Evolutionary conservation across 176 grass and related monocot genomes (phyloP).

Genomic region (Melocanna baccifera): DNA sequence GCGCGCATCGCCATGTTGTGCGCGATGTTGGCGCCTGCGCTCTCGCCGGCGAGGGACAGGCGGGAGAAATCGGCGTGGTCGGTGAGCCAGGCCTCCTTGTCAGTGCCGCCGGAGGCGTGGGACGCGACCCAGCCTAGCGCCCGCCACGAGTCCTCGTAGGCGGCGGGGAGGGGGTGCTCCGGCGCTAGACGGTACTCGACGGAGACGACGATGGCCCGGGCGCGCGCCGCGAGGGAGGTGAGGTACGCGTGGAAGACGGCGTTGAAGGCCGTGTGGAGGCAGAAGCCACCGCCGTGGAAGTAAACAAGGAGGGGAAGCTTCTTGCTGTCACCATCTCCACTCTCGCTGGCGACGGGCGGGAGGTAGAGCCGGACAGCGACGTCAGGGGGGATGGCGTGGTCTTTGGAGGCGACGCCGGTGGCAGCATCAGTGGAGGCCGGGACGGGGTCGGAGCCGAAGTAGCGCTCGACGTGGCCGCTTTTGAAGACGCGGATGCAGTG

Average conservation of each 20-base stretch:
- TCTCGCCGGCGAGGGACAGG: constrained; percentile 52
- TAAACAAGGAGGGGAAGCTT: constrained; percentile 48
- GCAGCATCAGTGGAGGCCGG: constrained; percentile 34
- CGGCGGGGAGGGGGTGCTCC: constrained; percentile 63
- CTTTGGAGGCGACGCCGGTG: constrained; percentile 53
- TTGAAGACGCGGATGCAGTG: constrained; percentile 57
- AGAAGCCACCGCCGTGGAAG: constrained; percentile 54
- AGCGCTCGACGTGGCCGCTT: constrained; percentile 51
- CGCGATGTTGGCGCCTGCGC: constrained; percentile 55
- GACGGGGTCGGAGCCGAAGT: constrained; percentile 41
- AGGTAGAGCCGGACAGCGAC: constrained; percentile 53
- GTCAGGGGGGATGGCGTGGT: constrained; percentile 29
- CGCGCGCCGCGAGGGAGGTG: constrained; percentile 40
- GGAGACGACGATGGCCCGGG: constrained; percentile 47
- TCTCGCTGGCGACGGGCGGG: constrained; percentile 8
- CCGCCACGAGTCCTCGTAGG: constrained; percentile 45
- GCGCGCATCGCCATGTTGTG: constrained; percentile 50
- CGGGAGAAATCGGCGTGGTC: constrained; percentile 44
- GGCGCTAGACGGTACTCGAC: constrained; percentile 73
- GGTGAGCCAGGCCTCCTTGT: constrained; percentile 46
- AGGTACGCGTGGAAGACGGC: constrained; percentile 46
- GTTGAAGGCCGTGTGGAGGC: constrained; percentile 47
- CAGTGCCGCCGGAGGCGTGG: constrained; percentile 7
- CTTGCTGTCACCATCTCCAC: background rate
- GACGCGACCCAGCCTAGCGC: constrained; percentile 49